These are phyloP conservation scores for Citrullus amarus DNA, from an alignment of 306 rosid species.

Conservation along the genomic window DNA sequence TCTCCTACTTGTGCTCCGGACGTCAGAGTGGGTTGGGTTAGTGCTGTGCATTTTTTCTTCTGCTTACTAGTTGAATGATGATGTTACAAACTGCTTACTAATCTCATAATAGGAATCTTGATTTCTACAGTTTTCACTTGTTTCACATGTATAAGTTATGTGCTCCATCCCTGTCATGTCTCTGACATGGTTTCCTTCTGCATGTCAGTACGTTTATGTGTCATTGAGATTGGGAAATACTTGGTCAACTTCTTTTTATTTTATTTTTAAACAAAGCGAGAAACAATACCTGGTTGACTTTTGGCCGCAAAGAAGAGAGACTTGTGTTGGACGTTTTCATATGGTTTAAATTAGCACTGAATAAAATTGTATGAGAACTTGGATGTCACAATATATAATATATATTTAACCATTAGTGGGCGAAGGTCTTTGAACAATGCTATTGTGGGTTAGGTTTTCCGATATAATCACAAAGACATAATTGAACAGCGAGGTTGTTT, in stretches of 20 bases:
- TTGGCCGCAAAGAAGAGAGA: background rate
- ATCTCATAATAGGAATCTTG: background rate
- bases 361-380: background rate
- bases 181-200: background rate
- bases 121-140: background rate
- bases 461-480: background rate
- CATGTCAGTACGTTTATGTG: background rate
- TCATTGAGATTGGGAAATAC: background rate
- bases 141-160: background rate
- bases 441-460: background rate
- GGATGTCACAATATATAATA: background rate
- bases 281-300: background rate
- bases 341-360: background rate
- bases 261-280: background rate
- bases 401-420: background rate
- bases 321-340: background rate
- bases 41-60: background rate
- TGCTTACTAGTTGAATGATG: background rate
- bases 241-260: background rate
- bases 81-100: background rate
- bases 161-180: background rate
- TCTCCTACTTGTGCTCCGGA: background rate
- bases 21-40: background rate
- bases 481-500: background rate
- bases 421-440: background rate